Conservation (phyloP, 2,329 filamentous ascomycete genomes). For the Alternaria ventricosa region DNA sequence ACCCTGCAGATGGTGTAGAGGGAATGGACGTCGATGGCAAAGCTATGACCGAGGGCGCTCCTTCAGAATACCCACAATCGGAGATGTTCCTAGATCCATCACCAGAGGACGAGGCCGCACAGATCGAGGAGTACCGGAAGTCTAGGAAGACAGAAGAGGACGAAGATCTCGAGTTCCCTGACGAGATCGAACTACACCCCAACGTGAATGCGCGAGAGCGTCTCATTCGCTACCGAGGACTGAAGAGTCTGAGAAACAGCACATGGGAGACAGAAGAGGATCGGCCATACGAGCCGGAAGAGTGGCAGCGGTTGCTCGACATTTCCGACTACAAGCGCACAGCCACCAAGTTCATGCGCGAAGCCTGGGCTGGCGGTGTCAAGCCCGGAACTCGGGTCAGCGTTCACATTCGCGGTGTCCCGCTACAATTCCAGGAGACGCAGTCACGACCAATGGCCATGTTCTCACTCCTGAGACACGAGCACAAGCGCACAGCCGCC, state of each 20-base stretch:
- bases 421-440: slow-evolving; percentile 60
- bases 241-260: slow-evolving; percentile 90
- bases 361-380: slow-evolving; percentile 88
- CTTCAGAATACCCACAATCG: slow-evolving; percentile 90
- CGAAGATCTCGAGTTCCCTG: slow-evolving; percentile 93
- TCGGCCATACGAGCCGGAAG: slow-evolving; percentile 81
- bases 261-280: slow-evolving; percentile 91
- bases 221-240: slow-evolving; percentile 82
- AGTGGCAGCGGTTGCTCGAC: slow-evolving; percentile 85
- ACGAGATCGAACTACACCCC: slow-evolving; percentile 94
- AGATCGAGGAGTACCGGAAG: slow-evolving; percentile 81
- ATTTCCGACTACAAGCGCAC: slow-evolving; percentile 90
- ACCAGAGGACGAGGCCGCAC: slow-evolving; percentile 82
- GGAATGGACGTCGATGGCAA: slow-evolving; percentile 60
- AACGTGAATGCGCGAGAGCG: slow-evolving; percentile 85
- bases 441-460: slow-evolving; percentile 70
- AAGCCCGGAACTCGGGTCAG: slow-evolving; percentile 82
- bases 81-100: slow-evolving; percentile 85
- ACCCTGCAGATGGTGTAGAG: slow-evolving; percentile 84
- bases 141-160: slow-evolving; percentile 80
- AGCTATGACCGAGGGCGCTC: slow-evolving; percentile 75
- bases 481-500: slow-evolving; percentile 85
- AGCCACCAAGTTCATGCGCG: slow-evolving; percentile 75
- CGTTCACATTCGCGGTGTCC: slow-evolving; percentile 72
- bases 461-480: slow-evolving; percentile 89